Evolutionary conservation across 2,329 filamentous ascomycete species (phyloP).

Genomic region (Trichophyton mentagrophytes): DNA sequence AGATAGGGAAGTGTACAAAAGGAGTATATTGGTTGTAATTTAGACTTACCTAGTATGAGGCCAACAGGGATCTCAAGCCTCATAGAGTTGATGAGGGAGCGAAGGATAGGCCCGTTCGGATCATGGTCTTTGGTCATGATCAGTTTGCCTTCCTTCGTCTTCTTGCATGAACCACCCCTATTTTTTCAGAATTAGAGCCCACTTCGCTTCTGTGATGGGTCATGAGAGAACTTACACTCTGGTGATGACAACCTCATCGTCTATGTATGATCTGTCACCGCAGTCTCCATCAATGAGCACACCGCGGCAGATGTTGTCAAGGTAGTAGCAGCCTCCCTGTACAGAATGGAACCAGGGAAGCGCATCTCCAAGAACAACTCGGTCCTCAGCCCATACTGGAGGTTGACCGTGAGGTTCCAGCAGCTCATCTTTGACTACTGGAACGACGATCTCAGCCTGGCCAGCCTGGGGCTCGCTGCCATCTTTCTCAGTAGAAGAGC

Average conservation of each 20-base stretch:
- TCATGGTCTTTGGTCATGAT: constrained; percentile 37
- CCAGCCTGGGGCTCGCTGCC: neutral
- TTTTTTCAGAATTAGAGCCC: neutral
- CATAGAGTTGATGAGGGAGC: constrained; percentile 37
- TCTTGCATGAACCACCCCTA: constrained; percentile 7
- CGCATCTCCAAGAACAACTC: constrained; percentile 51
- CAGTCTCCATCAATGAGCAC: constrained; percentile 48
- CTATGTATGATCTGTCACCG: constrained; percentile 45
- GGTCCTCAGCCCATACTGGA: constrained; percentile 44
- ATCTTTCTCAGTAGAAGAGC: neutral
- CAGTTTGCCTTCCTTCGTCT: constrained; percentile 21
- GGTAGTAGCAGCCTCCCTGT: constrained; percentile 47
- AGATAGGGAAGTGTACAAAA: constrained; percentile 1
- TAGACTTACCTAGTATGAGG: constrained; percentile 39
- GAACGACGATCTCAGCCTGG: neutral
- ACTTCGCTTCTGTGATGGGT: neutral
- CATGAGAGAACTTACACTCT: constrained; percentile 38
- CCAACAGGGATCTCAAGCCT: constrained; percentile 40
- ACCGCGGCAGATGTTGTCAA: constrained; percentile 38
- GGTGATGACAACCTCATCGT: constrained; percentile 50
- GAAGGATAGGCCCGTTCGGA: constrained; percentile 24
- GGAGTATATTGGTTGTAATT: neutral
- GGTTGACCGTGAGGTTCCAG: constrained; percentile 25
- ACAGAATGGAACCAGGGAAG: constrained; percentile 50
- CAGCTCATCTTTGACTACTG: neutral